Evolutionary conservation across 805 yeast genomes (phyloP), one percentile per base, ranked within the genome.

Genomic region (Helenozyma baotianmanensis): DNA sequence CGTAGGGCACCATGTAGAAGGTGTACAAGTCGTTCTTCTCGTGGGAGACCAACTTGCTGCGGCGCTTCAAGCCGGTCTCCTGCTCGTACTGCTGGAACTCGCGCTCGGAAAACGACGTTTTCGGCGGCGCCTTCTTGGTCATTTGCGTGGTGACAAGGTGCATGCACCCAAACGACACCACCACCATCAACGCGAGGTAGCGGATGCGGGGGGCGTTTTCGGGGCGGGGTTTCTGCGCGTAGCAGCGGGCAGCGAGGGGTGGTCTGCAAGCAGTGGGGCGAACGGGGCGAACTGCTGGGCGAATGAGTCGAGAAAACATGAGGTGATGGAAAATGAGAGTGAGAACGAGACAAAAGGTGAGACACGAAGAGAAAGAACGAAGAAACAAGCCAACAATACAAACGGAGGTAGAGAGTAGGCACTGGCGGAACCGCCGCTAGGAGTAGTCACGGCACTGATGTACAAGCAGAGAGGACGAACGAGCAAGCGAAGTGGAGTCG

Each of bases 21-120:
- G 68, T 61, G 37, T 69, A 60, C 28, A 71, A 56, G 12, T 64
- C 58, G 21, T 64, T 48, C 32, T 50, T 42, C 17, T 51, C 72
- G 4, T 52, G 57, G 2, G 57, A 44, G 33, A 75, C 65, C 32
- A 74, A 39, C 30, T 69, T 60, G 22, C 59, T 52, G 27, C 76
- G 60, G 50, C 83, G 65, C 44, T 61, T 76, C 48, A 77, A 57
- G 6, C 80, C 77, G 9, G 69, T 62, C 45, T 62, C 59, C 54
- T 66, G 48, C 57, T 77, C 68, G 59, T 56, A 72, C 31, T 57
- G 72, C 46, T 47, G 53, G 42, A 74, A 71, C 40, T 75, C 80
- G 25, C 65, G 60, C 35, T 73, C 77, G 11, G 68, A 59, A 40
- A 64, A 74, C 6, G 72, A 53, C 23, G 54, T 72, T 36, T 60